These are phyloP conservation scores for Yamadazyma atlantica DNA, from an alignment of 1,139 yeast genomes.

Conservation along the genomic window DNA sequence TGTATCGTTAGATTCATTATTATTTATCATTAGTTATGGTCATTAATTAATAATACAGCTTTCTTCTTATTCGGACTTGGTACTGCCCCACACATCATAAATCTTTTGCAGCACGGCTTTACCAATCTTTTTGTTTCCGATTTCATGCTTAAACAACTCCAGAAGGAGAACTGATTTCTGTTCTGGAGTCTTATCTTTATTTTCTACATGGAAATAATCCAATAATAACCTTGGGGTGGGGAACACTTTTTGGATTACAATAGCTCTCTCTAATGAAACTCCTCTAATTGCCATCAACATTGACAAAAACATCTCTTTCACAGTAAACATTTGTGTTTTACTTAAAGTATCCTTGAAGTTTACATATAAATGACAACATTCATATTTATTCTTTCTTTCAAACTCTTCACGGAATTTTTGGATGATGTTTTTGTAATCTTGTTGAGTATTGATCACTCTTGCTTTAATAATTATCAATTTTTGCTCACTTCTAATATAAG, in stretches of 20 bases:
- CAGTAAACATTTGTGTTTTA: slow-evolving; percentile 69
- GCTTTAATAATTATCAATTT: slow-evolving; percentile 52
- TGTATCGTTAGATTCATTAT: too few species aligned
- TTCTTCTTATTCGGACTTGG: not conserved
- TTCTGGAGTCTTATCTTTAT: slow-evolving; percentile 13
- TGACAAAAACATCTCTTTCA: slow-evolving; percentile 71
- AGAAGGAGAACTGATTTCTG: slow-evolving; percentile 44
- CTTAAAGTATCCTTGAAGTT: slow-evolving; percentile 70
- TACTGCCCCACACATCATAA: slow-evolving; percentile 61
- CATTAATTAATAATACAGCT: not conserved
- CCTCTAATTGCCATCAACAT: slow-evolving; percentile 83
- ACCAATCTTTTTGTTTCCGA: slow-evolving; percentile 63
- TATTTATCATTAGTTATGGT: not conserved
- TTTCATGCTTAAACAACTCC: slow-evolving; percentile 47
- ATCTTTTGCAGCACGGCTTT: slow-evolving; percentile 59
- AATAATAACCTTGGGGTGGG: slow-evolving; percentile 62
- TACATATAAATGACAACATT: slow-evolving; percentile 63
- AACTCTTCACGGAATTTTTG: slow-evolving; percentile 45
- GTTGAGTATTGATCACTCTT: slow-evolving; percentile 48
- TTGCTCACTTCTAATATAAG: slow-evolving; percentile 28
- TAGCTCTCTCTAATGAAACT: slow-evolving; percentile 80
- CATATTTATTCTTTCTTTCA: slow-evolving; percentile 27
- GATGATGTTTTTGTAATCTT: slow-evolving; percentile 47
- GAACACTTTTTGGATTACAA: slow-evolving; percentile 64
- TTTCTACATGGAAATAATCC: slow-evolving; percentile 26